phyloP scores from a whole-genome alignment of 768 basidiomycete species.

The Mycena maculata region DNA sequence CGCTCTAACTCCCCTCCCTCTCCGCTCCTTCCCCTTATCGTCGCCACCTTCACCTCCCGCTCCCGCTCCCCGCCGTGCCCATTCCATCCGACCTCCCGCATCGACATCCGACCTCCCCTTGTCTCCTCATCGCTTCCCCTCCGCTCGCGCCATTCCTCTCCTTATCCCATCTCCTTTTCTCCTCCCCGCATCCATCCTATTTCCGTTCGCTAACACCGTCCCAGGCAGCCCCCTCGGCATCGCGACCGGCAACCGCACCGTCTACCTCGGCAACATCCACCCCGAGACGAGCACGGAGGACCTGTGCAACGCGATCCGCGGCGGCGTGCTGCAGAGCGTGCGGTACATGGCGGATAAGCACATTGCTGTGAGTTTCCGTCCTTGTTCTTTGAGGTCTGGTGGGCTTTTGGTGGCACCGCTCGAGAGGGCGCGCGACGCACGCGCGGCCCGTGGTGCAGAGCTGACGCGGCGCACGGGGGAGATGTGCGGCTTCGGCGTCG shows the following conservation, averaged over 20 bases:
- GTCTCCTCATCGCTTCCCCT: too few species aligned
- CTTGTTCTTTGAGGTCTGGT: conserved; percentile 33
- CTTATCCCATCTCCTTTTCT: not conserved
- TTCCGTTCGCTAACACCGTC: not conserved
- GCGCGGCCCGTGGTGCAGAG: too few species aligned
- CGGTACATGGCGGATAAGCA: conserved; percentile 97
- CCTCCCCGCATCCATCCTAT: not conserved
- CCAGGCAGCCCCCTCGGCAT: conserved; percentile 26
- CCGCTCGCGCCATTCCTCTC: not conserved
- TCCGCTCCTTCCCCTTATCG: not conserved
- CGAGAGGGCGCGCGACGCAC: too few species aligned
- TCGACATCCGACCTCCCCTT: not conserved
- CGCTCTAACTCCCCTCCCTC: not conserved
- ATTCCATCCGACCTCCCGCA: too few species aligned
- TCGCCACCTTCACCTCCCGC: not conserved
- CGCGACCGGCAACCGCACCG: conserved; percentile 78
- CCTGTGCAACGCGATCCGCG: conserved; percentile 94
- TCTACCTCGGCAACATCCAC: conserved; percentile 96
- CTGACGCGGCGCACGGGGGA: too few species aligned
- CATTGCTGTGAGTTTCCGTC: conserved; percentile 75
- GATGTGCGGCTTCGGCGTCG: too few species aligned
- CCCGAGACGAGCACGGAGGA: conserved; percentile 96
- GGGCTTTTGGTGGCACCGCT: not conserved
- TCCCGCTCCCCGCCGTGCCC: not conserved
- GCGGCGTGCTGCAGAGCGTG: conserved; percentile 96